These are phyloP conservation scores for Yamadazyma buinensis DNA, from an alignment of 1,139 yeast species.

Conservation along the genomic window DNA sequence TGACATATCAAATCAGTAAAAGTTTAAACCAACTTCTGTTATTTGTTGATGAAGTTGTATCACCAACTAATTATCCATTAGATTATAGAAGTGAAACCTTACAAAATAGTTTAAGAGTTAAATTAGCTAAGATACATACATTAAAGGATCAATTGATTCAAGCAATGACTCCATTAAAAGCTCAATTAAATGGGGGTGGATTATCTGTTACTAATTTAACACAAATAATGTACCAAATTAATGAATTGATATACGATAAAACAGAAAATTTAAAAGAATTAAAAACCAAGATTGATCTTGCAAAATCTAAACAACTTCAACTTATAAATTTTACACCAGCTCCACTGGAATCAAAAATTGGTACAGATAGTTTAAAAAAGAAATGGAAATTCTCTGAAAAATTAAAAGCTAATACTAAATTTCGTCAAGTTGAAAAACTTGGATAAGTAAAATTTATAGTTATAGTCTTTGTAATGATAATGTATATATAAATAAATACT, in stretches of 20 bases:
- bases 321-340: neutral
- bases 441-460: too few species aligned
- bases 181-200: slow-evolving; percentile 13
- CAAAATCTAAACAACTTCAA: neutral
- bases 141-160: slow-evolving; percentile 18
- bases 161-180: slow-evolving; percentile 26
- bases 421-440: neutral
- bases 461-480: too few species aligned
- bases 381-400: slow-evolving; percentile 4
- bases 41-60: neutral
- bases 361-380: slow-evolving; percentile 4
- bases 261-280: neutral
- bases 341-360: too few species aligned
- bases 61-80: slow-evolving; percentile 17
- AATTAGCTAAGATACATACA: slow-evolving; percentile 15
- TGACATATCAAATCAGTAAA: slow-evolving; percentile 10
- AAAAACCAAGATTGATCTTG: neutral
- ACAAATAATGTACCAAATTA: slow-evolving; percentile 20
- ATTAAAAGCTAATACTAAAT: slow-evolving; percentile 1
- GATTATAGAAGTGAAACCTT: slow-evolving; percentile 19
- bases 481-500: too few species aligned
- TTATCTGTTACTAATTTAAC: slow-evolving; percentile 19
- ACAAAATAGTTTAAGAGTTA: slow-evolving; percentile 18
- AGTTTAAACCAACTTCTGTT: slow-evolving; percentile 9
- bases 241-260: slow-evolving; percentile 13